Base-by-base conservation (phyloP, 495 filamentous ascomycete genomes). In the Annulohypoxylon nitens region DNA sequence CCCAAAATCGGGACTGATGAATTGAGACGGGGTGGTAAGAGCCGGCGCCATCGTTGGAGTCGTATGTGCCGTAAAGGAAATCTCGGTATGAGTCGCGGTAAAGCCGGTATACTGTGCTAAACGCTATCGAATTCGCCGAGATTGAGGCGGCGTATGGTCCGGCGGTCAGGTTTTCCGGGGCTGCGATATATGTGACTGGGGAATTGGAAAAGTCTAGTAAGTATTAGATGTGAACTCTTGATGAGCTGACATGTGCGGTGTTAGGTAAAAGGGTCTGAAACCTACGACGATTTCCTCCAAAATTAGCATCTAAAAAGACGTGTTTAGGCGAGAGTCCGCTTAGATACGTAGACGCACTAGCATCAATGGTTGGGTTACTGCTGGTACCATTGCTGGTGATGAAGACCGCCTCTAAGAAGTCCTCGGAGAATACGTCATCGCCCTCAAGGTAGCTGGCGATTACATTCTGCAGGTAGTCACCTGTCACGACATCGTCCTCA, bases 21-120 rank as follows among this genome's bases (percentile, higher is more conserved):
- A 67, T 79, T 62, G 41, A 78, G 77, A 50, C 36, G n/a, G 74
- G 53, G 26, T 34, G 37, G 34, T 67, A 75, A 1, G 68, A 62
- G 9, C 39, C 63, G 9, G 53, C 12, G 62, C 82, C 84, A 14
- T 83, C 78, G 18, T 86, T 78, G 8, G 82, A 77, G 9, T 76
- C 74, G 66, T 80, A 85, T 0, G 73, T 63, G 2, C 80, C 82
- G 55, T 73, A 76, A 14, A 76, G 57, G 75, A 88, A 88, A 14
- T 81, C 80, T n/a, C 81, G 82, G 20, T 80, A 71, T 12, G 78
- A 70, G 76, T 88, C 85, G n/a, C 75, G 75, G 63, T 87, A 88
- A 18, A 88, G 79, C 33, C 82, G 77, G 53, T 82, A 85, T 5
- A 84, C 84, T 61, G 81, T 73, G 54, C 80, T 79, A 50, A 88